Base-by-base conservation (phyloP, 2,329 filamentous ascomycete genomes). In the Trichoderma breve region DNA sequence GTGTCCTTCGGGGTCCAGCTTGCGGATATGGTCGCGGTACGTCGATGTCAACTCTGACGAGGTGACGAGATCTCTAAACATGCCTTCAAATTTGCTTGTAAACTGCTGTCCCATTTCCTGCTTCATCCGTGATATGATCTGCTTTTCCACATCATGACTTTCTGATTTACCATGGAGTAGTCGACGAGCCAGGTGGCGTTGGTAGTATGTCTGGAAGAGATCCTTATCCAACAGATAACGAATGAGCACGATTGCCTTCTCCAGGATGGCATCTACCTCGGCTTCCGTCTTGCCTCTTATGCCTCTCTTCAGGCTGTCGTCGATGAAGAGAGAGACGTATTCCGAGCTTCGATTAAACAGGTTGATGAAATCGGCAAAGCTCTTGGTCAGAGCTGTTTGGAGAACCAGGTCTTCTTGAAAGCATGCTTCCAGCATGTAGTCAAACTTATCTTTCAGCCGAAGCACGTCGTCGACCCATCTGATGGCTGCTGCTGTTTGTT, bases 41-140 rank as follows among this genome's bases (percentile, higher is more conserved):
- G 88, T 90, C 14, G 89, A 83, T 0, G 93, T 94, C 30, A 98
- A 87, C 75, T 97, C 95, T 70, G 92, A 90, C 0, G 95, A 98
- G 14, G 95, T 90, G 18, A 91, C 90, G 89, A 98, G 95, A 78
- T 99, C 96, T 82, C 94, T 95, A 85, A 99, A 98, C 94, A 99
- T 98, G 75, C 94, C 93, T 79, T 99, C 96, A 58, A 99, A 89
- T 80, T 97, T 97, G 78, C 90, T 86, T 0, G 96, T 98, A 80
- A 98, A 98, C 76, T 94, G 91, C 80, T 97, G 97, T 51, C 96
- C 96, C 67, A 98, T 90, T 80, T 98, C 95, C 78, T 96, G 90
- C 86, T 98, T 98, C 94, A 99, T 98, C 74, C 95, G 93, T 0
- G 91, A 92, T 67, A 99, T 96, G 89, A 99, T 97, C 78, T 96